Evolutionary conservation across 2,329 filamentous ascomycete genomes (phyloP), one percentile per base, ranked within the genome.

Genomic region (Talaromyces sp.): DNA sequence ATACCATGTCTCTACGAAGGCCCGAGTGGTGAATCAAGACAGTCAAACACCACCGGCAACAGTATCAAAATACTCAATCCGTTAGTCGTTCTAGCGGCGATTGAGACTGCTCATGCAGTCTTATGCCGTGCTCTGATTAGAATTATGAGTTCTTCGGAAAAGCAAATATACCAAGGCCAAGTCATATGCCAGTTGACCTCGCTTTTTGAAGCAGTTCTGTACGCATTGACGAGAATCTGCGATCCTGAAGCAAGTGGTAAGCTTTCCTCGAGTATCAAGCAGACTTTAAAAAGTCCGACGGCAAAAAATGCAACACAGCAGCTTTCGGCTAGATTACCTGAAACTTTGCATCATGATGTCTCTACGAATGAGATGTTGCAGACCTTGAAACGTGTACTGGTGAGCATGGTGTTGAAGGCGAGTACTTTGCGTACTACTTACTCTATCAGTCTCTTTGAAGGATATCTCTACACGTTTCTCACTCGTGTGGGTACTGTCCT

Each of bases 401-500:
- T 64, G 42, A 69, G 58, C 2, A 75, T 78, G 72, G 65, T 70
- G 2, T 58, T 68, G 9, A 72, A 69, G 5, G 66, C 77, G 9
- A 69, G 76, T 50, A 50, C 67, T 7, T 54, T 64, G 1, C 66
- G 67, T 50, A 16, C 63, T 23, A 68, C 68, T 14, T 73, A 78
- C 25, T 67, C 69, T 21, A 67, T 72, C 16, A 63, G 80, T 5
- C 67, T 80, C 16, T 55, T 61, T 37, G 79, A 81, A 68, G 79
- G 79, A 0, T 73, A 77, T 31, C 66, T 81, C 7, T 78, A 69
- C 50, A 58, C 73, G 9, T 61, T 78, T 4, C 66, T 81, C 1
- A 66, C 72, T 35, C 75, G 77, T 9, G 71, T 77, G 14, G 80
- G 79, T 0, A 73, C 71, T 31, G 63, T 79, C 21, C 66, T 82